Base-by-base conservation (phyloP, 305 asterid genomes). In the Andrographis paniculata region DNA sequence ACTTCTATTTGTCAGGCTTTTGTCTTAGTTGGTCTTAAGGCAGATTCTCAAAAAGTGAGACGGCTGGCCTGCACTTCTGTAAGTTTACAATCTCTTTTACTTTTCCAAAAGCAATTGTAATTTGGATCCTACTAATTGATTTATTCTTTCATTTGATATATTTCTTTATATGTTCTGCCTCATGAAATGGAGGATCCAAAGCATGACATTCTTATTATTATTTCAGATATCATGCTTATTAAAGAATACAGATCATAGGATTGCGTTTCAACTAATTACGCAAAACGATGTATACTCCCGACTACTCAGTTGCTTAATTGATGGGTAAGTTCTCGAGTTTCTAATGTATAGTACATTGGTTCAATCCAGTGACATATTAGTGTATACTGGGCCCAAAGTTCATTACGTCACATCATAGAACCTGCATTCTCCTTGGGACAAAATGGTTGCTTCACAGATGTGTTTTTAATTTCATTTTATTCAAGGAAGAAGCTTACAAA, bases 41-140 rank as follows among this genome's bases (percentile, higher is more conserved):
- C 95, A 49, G 77, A 70, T 51, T 86, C 98, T 51, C 92, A 80
- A 48, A 77, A 70, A 67, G 88, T 83, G 80, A 78, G 70, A 64
- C 61, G 69, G 20, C 82, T 85, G 62, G 84, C 95, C 13, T 82
- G 95, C 67, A 59, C 67, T 60, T 66, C 72, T n/a, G 98, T 85
- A 68, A 77, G 87, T 63, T 35, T 53, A 37, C 33, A 40, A 56
- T 37, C 44, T 17, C 30, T 55, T 17, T 35, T 37, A 23, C 53
- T 23, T n/a, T n/a, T 40, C 33, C 30, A 24, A 20, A 5, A 22
- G 41, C 42, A 30, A 21, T 66, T 45, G 17, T 36, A 44, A 38
- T 53, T 6, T 20, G 15, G 35, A 17, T 3, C n/a, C 18, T 1
- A 16, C 45, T 33, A 7, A 18, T 2, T 46, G 4, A 3, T 14